Conservation (phyloP, 2,329 filamentous ascomycete genomes). For the Sclerotinia glacialis region DNA sequence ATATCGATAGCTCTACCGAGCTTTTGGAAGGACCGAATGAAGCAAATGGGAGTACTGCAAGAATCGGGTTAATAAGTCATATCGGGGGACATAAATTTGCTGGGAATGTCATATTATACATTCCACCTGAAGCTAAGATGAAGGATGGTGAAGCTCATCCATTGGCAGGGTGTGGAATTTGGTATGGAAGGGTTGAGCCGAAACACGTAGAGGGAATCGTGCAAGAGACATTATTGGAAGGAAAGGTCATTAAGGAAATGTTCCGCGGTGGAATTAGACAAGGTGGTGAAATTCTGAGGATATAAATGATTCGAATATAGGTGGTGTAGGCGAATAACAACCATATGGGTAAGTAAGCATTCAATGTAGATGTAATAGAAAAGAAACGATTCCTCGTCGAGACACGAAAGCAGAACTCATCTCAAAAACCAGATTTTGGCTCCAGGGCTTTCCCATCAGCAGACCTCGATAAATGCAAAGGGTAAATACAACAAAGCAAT, state of each 20-base stretch:
- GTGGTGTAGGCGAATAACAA: background rate
- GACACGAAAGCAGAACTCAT: no score
- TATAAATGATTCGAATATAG: slow-evolving; percentile 24
- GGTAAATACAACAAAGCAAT: background rate
- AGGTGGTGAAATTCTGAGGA: slow-evolving; percentile 48
- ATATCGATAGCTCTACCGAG: slow-evolving; percentile 26
- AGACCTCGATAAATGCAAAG: background rate
- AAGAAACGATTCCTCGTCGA: no score
- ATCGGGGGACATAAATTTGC: slow-evolving; percentile 84
- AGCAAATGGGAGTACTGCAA: slow-evolving; percentile 44
- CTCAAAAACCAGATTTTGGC: no score
- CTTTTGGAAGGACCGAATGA: slow-evolving; percentile 46
- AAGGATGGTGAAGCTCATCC: slow-evolving; percentile 49
- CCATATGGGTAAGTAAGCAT: background rate
- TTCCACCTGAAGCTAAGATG: slow-evolving; percentile 56
- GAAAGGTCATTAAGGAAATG: slow-evolving; percentile 66
- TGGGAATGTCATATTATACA: slow-evolving; percentile 78
- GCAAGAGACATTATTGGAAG: slow-evolving; percentile 64
- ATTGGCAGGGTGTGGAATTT: slow-evolving; percentile 69
- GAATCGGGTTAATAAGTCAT: slow-evolving; percentile 71
- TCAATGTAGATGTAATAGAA: no score
- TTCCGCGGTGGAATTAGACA: slow-evolving; percentile 67
- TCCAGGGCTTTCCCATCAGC: background rate
- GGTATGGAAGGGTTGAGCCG: slow-evolving; percentile 78
- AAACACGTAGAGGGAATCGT: slow-evolving; percentile 74